These are phyloP conservation scores for Picochlorum costavermella DNA, from an alignment of 139 green algal genomes.

Conservation along the genomic window DNA sequence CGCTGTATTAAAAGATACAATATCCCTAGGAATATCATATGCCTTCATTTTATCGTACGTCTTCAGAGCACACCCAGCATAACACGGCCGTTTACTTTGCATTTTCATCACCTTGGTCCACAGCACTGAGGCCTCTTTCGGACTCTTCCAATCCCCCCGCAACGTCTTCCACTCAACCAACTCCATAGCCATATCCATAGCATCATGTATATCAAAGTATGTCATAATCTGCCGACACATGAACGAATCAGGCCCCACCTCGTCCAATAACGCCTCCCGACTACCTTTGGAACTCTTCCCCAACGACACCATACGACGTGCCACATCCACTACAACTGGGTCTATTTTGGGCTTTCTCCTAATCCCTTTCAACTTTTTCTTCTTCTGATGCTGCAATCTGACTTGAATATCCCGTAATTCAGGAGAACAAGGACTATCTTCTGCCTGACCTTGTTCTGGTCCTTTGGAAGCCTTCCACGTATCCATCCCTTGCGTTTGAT, in stretches of 20 bases:
- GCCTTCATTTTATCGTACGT: conserved; percentile 34
- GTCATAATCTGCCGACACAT: conserved; percentile 14
- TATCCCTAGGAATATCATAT: conserved; percentile 23
- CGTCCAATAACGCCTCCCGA: conserved; percentile 6
- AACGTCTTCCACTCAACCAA: conserved; percentile 7
- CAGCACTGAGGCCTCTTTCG: conserved; percentile 2
- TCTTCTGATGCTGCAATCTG: no score
- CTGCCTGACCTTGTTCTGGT: no score
- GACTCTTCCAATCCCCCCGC: not conserved
- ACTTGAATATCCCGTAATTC: no score
- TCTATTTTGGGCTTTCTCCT: conserved; percentile 8
- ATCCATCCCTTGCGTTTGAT: no score
- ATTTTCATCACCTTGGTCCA: conserved; percentile 40
- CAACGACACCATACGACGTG: conserved; percentile 3
- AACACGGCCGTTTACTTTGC: conserved; percentile 1
- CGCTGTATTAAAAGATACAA: conserved; percentile 38
- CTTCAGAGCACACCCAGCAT: conserved; percentile 15
- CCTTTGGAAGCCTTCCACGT: no score
- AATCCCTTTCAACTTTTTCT: not conserved
- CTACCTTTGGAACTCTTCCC: no score
- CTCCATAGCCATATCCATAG: conserved; percentile 13
- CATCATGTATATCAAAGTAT: conserved; percentile 12
- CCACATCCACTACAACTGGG: not conserved
- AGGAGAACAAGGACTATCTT: no score
- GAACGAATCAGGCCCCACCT: not conserved